These are phyloP conservation scores for Candida awuae DNA, from an alignment of 805 yeast species.

Conservation along the genomic window DNA sequence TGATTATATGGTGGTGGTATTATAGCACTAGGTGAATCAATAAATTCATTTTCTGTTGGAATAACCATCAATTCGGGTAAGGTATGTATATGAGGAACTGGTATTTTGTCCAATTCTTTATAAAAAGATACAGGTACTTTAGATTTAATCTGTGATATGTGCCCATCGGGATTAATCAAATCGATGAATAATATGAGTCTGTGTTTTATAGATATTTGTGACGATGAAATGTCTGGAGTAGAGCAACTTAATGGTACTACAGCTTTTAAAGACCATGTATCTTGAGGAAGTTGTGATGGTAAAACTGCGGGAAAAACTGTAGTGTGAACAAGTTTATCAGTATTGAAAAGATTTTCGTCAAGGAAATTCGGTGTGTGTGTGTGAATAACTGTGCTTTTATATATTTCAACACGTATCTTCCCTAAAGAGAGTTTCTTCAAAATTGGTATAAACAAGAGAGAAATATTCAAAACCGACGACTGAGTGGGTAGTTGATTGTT, in stretches of 20 bases:
- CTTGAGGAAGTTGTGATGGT: conserved; percentile 30
- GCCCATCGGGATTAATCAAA: conserved; percentile 42
- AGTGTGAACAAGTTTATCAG: conserved; percentile 26
- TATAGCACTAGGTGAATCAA: not conserved
- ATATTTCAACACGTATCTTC: conserved; percentile 27
- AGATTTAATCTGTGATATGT: conserved; percentile 43
- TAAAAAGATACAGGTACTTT: conserved; percentile 41
- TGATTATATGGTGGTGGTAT: not conserved
- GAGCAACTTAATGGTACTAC: conserved; percentile 31
- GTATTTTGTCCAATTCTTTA: conserved; percentile 29
- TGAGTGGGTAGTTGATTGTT: conserved; percentile 34
- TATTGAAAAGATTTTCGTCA: conserved; percentile 19
- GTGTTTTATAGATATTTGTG: conserved; percentile 39
- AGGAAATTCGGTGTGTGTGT: conserved; percentile 16
- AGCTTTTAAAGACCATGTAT: conserved; percentile 40
- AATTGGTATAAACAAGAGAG: conserved; percentile 38
- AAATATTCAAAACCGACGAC: conserved; percentile 32
- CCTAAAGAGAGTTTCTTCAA: conserved; percentile 37
- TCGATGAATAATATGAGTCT: conserved; percentile 37
- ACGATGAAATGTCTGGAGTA: conserved; percentile 36
- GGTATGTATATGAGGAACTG: not conserved
- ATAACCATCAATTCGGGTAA: not conserved
- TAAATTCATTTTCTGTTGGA: not conserved
- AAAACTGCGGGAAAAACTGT: conserved; percentile 33
- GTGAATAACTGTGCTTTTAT: conserved; percentile 25